These are phyloP conservation scores for Trametes cinnabarina DNA, from an alignment of 768 basidiomycete species.

Conservation along the genomic window DNA sequence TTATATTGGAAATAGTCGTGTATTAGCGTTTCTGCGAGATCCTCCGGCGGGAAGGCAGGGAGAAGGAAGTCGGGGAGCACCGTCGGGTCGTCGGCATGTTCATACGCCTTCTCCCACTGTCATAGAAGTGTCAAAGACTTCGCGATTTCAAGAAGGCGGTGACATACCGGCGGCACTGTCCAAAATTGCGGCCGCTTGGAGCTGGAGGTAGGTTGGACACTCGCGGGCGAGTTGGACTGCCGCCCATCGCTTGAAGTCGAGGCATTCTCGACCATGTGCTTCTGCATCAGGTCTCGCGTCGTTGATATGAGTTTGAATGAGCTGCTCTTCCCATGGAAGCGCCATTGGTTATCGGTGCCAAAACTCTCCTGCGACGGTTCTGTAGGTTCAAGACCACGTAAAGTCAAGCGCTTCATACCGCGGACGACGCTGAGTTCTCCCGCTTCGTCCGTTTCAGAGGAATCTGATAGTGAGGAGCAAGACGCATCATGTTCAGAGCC, in stretches of 20 bases:
- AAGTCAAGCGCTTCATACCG: conserved; percentile 36
- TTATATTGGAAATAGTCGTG: conserved; percentile 63
- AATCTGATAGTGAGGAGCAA: conserved; percentile 21
- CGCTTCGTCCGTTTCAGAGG: conserved; percentile 37
- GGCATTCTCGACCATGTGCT: conserved; percentile 45
- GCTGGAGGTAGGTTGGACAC: conserved; percentile 14
- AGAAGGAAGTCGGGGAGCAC: conserved; percentile 29
- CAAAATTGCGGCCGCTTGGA: conserved; percentile 48
- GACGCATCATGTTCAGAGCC: conserved; percentile 16
- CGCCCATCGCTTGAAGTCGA: conserved; percentile 30
- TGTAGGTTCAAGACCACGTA: conserved; percentile 39
- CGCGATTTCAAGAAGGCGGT: neutral
- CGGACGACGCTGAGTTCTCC: conserved; percentile 41
- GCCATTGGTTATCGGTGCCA: conserved; percentile 39
- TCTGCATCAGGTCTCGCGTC: conserved; percentile 51
- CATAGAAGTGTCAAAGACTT: neutral
- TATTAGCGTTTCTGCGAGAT: conserved; percentile 59
- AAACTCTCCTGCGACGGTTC: conserved; percentile 29
- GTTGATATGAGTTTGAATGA: conserved; percentile 52
- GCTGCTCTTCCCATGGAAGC: conserved; percentile 67
- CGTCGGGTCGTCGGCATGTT: conserved; percentile 34
- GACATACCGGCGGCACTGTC: conserved; percentile 53
- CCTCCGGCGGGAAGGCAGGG: conserved; percentile 57
- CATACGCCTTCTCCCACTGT: conserved; percentile 36
- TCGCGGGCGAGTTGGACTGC: conserved; percentile 14